These are phyloP conservation scores for Thamnidium elegans DNA, from an alignment of 192 early-diverging fungal species.

Conservation along the genomic window DNA sequence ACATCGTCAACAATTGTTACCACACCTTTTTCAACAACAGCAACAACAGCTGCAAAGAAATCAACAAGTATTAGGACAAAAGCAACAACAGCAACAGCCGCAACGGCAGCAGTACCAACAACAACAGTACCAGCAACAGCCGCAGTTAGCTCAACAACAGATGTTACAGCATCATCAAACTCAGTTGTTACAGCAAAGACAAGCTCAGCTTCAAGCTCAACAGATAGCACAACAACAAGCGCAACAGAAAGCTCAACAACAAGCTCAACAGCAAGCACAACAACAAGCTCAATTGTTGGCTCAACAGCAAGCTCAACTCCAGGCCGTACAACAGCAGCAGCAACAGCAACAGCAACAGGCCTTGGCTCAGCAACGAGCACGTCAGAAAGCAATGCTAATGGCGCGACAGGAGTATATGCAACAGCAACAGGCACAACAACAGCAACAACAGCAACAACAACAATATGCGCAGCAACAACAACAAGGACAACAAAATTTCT, in stretches of 20 bases:
- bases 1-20: not conserved
- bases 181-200: not conserved
- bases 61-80: not conserved
- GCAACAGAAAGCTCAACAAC: not conserved
- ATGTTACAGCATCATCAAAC: not conserved
- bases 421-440: slow-evolving; percentile 5
- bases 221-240: not conserved
- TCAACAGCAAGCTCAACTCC: slow-evolving; percentile 5
- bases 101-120: not conserved
- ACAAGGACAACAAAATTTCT: not conserved
- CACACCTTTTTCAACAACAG: not conserved
- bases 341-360: slow-evolving; percentile 6
- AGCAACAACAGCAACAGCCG: not conserved
- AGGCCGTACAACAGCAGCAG: not conserved
- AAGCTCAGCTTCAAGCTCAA: not conserved
- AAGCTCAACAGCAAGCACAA: not conserved
- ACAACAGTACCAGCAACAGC: not conserved
- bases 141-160: not conserved
- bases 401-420: slow-evolving; percentile 3
- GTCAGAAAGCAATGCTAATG: not conserved
- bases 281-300: not conserved
- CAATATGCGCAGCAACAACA: not conserved
- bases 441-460: slow-evolving; percentile 1
- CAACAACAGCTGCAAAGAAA: not conserved
- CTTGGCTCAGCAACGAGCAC: not conserved